These are phyloP conservation scores for Penicillium sp. DNA, from an alignment of 2,329 filamentous ascomycete species.

Conservation along the genomic window DNA sequence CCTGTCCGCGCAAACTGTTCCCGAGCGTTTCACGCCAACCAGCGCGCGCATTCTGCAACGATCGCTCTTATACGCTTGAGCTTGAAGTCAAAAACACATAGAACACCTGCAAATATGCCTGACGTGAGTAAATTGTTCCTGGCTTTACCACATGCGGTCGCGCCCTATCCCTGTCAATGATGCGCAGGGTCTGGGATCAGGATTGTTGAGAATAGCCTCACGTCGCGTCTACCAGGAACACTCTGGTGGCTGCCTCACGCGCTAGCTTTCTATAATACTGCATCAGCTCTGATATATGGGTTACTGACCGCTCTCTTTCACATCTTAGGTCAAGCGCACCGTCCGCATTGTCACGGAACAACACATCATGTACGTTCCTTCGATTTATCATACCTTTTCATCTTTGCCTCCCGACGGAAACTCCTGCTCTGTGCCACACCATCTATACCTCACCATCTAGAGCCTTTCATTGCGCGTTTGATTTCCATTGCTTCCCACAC, in stretches of 20 bases:
- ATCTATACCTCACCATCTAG: too few relatives aligned
- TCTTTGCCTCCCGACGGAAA: neutral
- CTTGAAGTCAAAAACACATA: neutral
- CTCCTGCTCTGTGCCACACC: too few relatives aligned
- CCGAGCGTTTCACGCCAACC: neutral
- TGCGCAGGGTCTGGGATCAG: neutral
- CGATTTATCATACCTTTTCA: conserved; percentile 6
- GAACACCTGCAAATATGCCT: conserved; percentile 24
- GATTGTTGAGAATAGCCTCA: neutral
- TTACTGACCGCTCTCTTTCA: too few relatives aligned
- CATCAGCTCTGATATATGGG: too few relatives aligned
- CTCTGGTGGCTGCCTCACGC: too few relatives aligned
- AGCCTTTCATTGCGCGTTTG: neutral
- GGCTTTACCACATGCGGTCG: neutral
- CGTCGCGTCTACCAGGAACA: neutral
- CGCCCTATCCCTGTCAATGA: neutral
- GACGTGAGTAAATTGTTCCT: conserved; percentile 25
- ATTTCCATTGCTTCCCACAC: neutral
- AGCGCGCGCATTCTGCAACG: conserved; percentile 1
- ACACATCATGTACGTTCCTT: conserved; percentile 66
- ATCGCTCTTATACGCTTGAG: neutral
- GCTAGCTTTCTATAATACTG: too few relatives aligned
- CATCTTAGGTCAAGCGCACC: conserved; percentile 64
- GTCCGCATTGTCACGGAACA: conserved; percentile 94
- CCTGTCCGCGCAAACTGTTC: conserved; percentile 3